Percentiles rank a stretch among this genome's conserved stretches.
Conservation (phyloP, 2,329 filamentous ascomycete species). For the Dactylellina sp. region DNA sequence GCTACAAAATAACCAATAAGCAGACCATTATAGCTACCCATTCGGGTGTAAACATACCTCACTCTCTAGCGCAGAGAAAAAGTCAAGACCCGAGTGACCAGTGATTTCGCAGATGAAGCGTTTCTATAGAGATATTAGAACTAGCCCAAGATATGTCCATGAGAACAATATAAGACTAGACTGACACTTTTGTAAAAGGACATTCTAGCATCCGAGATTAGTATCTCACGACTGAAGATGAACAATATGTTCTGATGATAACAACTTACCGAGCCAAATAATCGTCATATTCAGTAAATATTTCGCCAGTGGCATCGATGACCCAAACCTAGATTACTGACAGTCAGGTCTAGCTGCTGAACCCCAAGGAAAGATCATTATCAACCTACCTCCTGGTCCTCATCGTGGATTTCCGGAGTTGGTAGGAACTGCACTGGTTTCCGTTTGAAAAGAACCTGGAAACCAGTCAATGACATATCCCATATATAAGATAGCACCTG, state of each 20-base stretch:
- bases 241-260: conserved; percentile 14
- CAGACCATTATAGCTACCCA: not conserved
- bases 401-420: conserved; percentile 78
- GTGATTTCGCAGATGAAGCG: conserved; percentile 97
- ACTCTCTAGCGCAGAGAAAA: conserved; percentile 90
- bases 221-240: conserved; percentile 59
- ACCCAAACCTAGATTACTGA: conserved; percentile 79
- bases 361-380: not conserved
- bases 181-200: conserved; percentile 79
- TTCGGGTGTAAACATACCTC: conserved; percentile 71
- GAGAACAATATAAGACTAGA: not conserved
- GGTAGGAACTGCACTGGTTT: conserved; percentile 89
- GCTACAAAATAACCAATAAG: conserved; percentile 67
- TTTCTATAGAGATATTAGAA: conserved; percentile 68
- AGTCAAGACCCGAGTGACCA: conserved; percentile 88
- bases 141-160: too few species aligned
- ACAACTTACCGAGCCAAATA: conserved; percentile 80
- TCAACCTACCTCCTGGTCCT: conserved; percentile 79
- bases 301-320: conserved; percentile 87
- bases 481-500: conserved; percentile 50
- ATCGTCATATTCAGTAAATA: conserved; percentile 88
- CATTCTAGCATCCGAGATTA: conserved; percentile 70
- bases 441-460: conserved; percentile 91
- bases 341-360: conserved; percentile 7
- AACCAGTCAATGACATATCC: conserved; percentile 56